These are phyloP conservation scores for Penicillium psychrofluorescens DNA, from an alignment of 495 filamentous ascomycete species.

Conservation along the genomic window DNA sequence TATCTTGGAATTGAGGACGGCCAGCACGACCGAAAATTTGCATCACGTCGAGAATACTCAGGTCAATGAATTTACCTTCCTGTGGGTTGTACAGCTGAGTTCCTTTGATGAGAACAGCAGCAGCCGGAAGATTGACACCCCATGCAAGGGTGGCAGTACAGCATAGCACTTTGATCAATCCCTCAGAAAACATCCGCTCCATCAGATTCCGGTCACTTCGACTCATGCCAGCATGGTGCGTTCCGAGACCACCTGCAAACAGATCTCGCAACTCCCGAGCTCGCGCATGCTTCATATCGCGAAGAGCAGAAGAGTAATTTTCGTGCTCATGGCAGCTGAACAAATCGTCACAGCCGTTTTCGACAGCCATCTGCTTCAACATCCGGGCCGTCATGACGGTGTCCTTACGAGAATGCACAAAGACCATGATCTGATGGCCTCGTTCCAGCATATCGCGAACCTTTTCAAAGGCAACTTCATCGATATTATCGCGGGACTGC, in stretches of 20 bases:
- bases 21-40: constrained; percentile 99
- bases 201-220: constrained; percentile 88
- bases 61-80: constrained; percentile 92
- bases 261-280: constrained; percentile 82
- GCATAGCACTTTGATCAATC: constrained; percentile 89
- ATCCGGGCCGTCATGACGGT: constrained; percentile 81
- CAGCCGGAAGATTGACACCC: constrained; percentile 94
- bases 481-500: constrained; percentile 78
- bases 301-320: constrained; percentile 62
- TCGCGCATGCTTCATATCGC: constrained; percentile 75
- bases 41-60: constrained; percentile 94
- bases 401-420: constrained; percentile 94
- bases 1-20: constrained; percentile 93
- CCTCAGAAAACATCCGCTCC: constrained; percentile 82
- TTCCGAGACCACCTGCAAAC: constrained; percentile 81
- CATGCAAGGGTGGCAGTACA: constrained; percentile 96
- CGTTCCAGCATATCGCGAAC: constrained; percentile 84
- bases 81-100: constrained; percentile 94
- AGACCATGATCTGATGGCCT: constrained; percentile 96
- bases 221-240: constrained; percentile 94
- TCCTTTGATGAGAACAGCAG: constrained; percentile 91
- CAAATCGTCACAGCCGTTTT: constrained; percentile 67
- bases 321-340: constrained; percentile 65
- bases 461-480: constrained; percentile 81
- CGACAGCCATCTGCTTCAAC: constrained; percentile 78